Evolutionary conservation across 257 asterid species (phyloP).

Genomic region (Orobanche coerulescens): DNA sequence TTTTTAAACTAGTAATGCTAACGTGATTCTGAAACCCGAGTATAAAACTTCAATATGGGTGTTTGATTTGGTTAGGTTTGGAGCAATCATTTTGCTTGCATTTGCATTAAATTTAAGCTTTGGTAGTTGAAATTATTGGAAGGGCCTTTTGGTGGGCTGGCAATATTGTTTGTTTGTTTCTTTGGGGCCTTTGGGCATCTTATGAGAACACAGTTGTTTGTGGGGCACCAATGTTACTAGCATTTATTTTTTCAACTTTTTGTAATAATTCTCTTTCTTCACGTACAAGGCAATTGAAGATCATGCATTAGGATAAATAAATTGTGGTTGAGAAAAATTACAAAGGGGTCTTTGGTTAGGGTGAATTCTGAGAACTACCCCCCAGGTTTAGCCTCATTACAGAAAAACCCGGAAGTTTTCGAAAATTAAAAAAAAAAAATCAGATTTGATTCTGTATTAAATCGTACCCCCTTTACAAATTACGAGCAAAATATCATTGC

Average conservation of each 20-base stretch:
- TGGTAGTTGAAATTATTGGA: slow-evolving; percentile 34
- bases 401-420: too few species aligned
- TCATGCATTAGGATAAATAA: too few species aligned
- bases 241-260: not conserved
- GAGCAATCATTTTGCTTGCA: slow-evolving; percentile 18
- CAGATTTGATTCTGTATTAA: too few species aligned
- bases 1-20: not conserved
- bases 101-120: slow-evolving; percentile 23
- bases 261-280: too few species aligned
- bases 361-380: too few species aligned
- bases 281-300: too few species aligned
- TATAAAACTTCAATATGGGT: not conserved
- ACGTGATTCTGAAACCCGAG: not conserved
- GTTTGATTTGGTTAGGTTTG: slow-evolving; percentile 17
- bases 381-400: too few species aligned
- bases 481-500: too few species aligned
- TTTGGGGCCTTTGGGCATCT: slow-evolving; percentile 28
- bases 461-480: too few species aligned
- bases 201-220: slow-evolving; percentile 26
- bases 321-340: too few species aligned
- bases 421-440: too few species aligned
- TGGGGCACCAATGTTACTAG: slow-evolving; percentile 28
- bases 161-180: slow-evolving; percentile 15
- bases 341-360: too few species aligned
- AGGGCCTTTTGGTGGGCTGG: slow-evolving; percentile 24